phyloP scores from a whole-genome alignment of 345 rosid species.

The Lepidium didymum region DNA sequence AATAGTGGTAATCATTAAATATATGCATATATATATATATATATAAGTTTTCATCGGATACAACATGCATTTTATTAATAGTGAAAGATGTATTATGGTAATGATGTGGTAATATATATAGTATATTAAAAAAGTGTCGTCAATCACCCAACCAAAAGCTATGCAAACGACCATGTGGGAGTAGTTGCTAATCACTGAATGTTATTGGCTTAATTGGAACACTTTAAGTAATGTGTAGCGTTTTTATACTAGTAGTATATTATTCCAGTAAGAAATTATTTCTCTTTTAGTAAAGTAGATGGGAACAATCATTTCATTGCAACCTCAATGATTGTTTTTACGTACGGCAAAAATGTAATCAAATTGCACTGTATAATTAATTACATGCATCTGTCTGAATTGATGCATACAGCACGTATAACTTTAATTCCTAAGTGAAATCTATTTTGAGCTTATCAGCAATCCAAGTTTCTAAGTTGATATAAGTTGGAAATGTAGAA shows the following conservation, averaged over 20 bases:
- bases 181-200: slow-evolving; percentile 1
- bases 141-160: slow-evolving; percentile 17
- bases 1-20: too few species aligned
- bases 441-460: background rate
- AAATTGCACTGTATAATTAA: background rate
- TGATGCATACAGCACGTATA: background rate
- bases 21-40: too few species aligned
- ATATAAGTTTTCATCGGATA: background rate
- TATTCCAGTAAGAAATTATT: background rate
- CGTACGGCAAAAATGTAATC: slow-evolving; percentile 3
- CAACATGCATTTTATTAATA: background rate
- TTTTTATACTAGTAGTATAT: slow-evolving; percentile 14
- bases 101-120: background rate
- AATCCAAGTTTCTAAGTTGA: background rate
- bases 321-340: slow-evolving; percentile 22
- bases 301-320: slow-evolving; percentile 3
- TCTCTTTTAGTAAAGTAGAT: slow-evolving; percentile 10
- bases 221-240: slow-evolving; percentile 23
- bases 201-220: background rate
- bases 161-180: slow-evolving; percentile 25
- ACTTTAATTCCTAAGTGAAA: background rate
- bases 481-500: background rate
- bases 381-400: background rate
- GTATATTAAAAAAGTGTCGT: background rate
- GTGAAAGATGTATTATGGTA: background rate